Evolutionary conservation across 2,329 filamentous ascomycete genomes (phyloP).

Genomic region (Xylariaceae sp.): DNA sequence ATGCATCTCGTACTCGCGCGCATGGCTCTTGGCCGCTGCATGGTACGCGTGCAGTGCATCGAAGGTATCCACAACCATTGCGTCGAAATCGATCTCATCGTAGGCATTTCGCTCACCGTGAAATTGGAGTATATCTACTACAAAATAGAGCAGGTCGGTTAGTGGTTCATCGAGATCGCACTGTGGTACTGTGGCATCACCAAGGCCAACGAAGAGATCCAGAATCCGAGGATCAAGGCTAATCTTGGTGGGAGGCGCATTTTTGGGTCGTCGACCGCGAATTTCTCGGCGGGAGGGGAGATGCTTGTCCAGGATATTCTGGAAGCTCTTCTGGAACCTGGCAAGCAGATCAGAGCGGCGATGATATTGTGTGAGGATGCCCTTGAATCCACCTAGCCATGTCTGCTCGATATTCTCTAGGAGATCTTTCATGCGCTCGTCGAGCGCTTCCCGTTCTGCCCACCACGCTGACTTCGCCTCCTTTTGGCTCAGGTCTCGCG

Average conservation of each 20-base stretch:
- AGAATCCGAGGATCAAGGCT: conserved; percentile 61
- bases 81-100: conserved; percentile 94
- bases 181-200: conserved; percentile 63
- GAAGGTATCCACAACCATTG: conserved; percentile 81
- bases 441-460: conserved; percentile 76
- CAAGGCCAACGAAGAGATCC: conserved; percentile 84
- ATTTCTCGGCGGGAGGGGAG: conserved; percentile 74
- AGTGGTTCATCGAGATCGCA: conserved; percentile 80
- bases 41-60: conserved; percentile 83
- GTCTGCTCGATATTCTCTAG: conserved; percentile 83
- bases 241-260: conserved; percentile 34
- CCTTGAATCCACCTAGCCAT: conserved; percentile 93
- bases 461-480: conserved; percentile 84
- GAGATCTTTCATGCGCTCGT: conserved; percentile 70
- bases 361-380: conserved; percentile 78
- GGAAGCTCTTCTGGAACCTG: conserved; percentile 73
- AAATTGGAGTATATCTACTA: conserved; percentile 94
- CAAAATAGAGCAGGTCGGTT: conserved; percentile 92
- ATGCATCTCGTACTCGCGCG: conserved; percentile 22
- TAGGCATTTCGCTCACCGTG: conserved; percentile 95
- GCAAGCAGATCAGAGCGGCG: conserved; percentile 61
- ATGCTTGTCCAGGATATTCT: conserved; percentile 75
- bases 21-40: conserved; percentile 37
- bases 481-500: conserved; percentile 66
- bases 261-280: conserved; percentile 49